These are phyloP conservation scores for Hevea brasiliensis DNA, from an alignment of 345 rosid genomes.

Conservation along the genomic window DNA sequence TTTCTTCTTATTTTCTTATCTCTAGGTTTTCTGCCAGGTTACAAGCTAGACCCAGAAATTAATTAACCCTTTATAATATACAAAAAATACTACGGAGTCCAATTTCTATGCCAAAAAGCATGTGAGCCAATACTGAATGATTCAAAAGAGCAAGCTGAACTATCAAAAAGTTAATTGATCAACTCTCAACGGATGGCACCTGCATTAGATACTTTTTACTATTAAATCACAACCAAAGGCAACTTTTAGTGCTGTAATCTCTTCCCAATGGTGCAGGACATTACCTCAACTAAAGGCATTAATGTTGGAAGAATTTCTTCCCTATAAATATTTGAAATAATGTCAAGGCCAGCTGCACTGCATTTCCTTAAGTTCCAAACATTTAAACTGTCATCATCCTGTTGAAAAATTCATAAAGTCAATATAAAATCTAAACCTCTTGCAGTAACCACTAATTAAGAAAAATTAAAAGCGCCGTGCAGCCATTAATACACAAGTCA, in stretches of 20 bases:
- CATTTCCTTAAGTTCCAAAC: conserved; percentile 9
- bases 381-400: conserved; percentile 1
- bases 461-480: background rate
- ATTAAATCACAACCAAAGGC: background rate
- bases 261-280: background rate
- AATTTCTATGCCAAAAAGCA: too few relatives aligned
- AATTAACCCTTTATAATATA: too few relatives aligned
- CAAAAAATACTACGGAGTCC: too few relatives aligned
- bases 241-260: background rate
- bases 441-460: background rate
- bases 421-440: background rate
- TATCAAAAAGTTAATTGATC: background rate
- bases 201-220: background rate
- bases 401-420: background rate
- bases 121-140: too few relatives aligned
- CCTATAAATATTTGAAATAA: conserved; percentile 4
- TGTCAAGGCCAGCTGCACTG: conserved; percentile 7
- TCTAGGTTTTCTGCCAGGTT: too few relatives aligned
- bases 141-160: background rate
- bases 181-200: background rate
- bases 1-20: too few relatives aligned
- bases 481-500: background rate
- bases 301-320: conserved; percentile 7
- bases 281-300: conserved; percentile 10
- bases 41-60: too few relatives aligned